These are phyloP conservation scores for Colletotrichum aenigma DNA, from an alignment of 2,329 filamentous ascomycete species.

Conservation along the genomic window DNA sequence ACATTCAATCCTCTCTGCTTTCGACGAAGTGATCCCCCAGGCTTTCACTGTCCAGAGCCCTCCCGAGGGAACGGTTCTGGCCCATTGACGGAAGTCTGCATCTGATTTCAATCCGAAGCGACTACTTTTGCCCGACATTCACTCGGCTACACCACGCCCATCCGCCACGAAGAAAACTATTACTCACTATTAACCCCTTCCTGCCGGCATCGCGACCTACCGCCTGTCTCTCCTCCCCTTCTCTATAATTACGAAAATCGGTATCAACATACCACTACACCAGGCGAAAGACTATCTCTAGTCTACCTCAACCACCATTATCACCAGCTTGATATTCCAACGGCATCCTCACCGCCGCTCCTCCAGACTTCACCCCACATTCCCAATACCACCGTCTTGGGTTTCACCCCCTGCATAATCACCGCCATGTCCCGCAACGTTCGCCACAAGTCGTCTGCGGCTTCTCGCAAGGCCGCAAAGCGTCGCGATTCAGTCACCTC, in stretches of 20 bases:
- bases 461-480: slow-evolving; percentile 48
- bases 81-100: slow-evolving; percentile 42
- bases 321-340: neutral
- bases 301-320: neutral
- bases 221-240: neutral
- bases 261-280: neutral
- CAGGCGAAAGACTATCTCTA: neutral
- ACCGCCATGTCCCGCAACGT: slow-evolving; percentile 58
- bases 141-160: slow-evolving; percentile 11
- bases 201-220: neutral
- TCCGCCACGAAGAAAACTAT: neutral
- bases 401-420: slow-evolving; percentile 11
- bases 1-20: slow-evolving; percentile 52
- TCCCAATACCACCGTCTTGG: slow-evolving; percentile 20
- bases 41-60: slow-evolving; percentile 50
- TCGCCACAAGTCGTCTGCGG: slow-evolving; percentile 48
- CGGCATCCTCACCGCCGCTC: neutral
- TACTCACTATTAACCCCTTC: neutral
- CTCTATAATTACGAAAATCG: neutral
- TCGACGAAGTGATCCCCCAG: slow-evolving; percentile 69
- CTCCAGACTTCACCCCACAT: slow-evolving; percentile 12
- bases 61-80: slow-evolving; percentile 32
- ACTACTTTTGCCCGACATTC: slow-evolving; percentile 6
- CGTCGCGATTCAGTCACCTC: slow-evolving; percentile 57
- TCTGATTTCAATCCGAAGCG: slow-evolving; percentile 29